Base-by-base conservation (phyloP, 306 rosid genomes). In the Dalbergia cochinchinensis region DNA sequence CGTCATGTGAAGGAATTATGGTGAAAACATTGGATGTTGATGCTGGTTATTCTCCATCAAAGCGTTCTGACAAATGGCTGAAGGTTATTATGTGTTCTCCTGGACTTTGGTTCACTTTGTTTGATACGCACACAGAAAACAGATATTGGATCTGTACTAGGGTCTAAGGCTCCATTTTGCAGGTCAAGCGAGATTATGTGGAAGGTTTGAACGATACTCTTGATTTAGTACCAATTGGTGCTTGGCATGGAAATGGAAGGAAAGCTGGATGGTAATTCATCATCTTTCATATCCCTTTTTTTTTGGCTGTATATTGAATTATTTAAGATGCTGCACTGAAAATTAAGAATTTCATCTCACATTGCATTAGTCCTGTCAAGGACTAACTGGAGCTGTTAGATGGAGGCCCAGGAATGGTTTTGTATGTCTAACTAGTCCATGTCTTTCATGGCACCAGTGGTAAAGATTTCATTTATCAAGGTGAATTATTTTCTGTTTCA, bases 201-300 rank as follows among this genome's bases (percentile, higher is more conserved):
- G 97, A 94, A 69, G 98, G 97, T 39, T 86, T 87, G 61, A 82
- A 85, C 69, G 98, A 94, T 71, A 84, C 94, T 78, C 96, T 94
- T 83, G 98, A 94, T 87, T 87, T 94, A 83, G 97, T 94, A 44
- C 97, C 98, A 34, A 89, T 94, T 65, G 98, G 96, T 80, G 98
- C 96, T 44, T 94, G 98, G 98, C 89, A 94, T 87, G 98, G 97
- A 81, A 94, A 94, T 74, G 97, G 98, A 81, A 94, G 98, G 87
- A 94, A 94, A 82, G 96, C 94, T 44, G 98, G 97, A 87, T 92
- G 97, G 98, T 94, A 87, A 83, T 50, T 72, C 54, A 66, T 78
- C 51, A 4, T 65, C 57, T 69, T 42, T 44, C 15, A 39, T 15
- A 61, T 20, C 11, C 58, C 0, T 26, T 26, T 26, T 0, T 26